Percentiles rank a stretch among this genome's conserved stretches.
These are phyloP conservation scores for Phoma sp. DNA, from an alignment of 2,329 filamentous ascomycete genomes.

Conservation along the genomic window DNA sequence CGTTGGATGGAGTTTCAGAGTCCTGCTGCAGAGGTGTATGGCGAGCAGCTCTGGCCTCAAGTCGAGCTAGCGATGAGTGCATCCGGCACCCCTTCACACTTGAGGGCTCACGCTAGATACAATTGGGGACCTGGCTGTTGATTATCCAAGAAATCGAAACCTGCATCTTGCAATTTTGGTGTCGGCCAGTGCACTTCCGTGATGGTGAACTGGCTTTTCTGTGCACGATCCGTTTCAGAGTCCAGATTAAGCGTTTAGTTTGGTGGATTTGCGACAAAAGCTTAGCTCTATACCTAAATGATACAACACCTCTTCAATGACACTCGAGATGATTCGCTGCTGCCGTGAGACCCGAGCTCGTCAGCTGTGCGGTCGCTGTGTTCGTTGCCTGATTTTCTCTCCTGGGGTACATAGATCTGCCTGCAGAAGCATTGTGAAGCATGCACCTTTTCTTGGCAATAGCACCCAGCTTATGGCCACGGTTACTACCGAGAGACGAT, in stretches of 20 bases:
- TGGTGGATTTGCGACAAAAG: slow-evolving; percentile 29
- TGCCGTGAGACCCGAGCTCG: slow-evolving; percentile 22
- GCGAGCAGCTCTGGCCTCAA: slow-evolving; percentile 22
- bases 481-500: not conserved
- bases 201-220: slow-evolving; percentile 28
- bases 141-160: slow-evolving; percentile 16
- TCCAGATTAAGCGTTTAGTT: slow-evolving; percentile 33
- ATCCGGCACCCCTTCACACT: slow-evolving; percentile 18
- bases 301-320: not conserved
- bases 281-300: slow-evolving; percentile 19
- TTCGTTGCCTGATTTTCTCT: slow-evolving; percentile 8
- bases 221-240: slow-evolving; percentile 38
- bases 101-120: slow-evolving; percentile 19
- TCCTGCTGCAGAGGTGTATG: slow-evolving; percentile 25
- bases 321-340: not conserved
- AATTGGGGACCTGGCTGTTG: slow-evolving; percentile 13
- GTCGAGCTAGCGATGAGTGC: slow-evolving; percentile 21
- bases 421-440: slow-evolving; percentile 20
- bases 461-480: not conserved
- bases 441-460: slow-evolving; percentile 4
- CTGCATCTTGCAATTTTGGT: slow-evolving; percentile 25
- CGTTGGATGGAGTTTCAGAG: slow-evolving; percentile 28
- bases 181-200: slow-evolving; percentile 32
- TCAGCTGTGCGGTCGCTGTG: slow-evolving; percentile 12
- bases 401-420: not conserved